Evolutionary conservation across 805 yeast species (phyloP), one percentile per base, ranked within the genome.

Genomic region (Wilhelminamyces savonicus): DNA sequence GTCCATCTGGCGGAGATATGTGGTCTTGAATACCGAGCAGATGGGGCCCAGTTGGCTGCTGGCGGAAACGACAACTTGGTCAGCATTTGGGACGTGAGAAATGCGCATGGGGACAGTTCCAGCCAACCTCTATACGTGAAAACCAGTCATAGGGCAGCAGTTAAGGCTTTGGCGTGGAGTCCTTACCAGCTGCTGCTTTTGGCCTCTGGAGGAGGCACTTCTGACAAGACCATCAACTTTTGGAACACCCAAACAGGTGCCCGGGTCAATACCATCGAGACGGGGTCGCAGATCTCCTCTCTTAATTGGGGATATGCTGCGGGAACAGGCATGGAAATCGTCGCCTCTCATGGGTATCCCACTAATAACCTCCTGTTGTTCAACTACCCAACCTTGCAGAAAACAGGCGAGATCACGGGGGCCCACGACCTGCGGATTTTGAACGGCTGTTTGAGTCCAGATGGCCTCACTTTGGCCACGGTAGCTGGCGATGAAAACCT

Each of bases 161-260:
- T 90, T 4, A 92, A 92, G 57, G 97, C 97, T 2, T 55, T 92
- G 28, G 78, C 90, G 7, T 90, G 97, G 96, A 82, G 94, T 50
- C 97, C 97, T 2, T 81, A 81, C 52, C 90, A 85, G 44, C 62
- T 62, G 18, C 80, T 82, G 36, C 57, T 88, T 31, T 66, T 90
- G 30, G 97, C 97, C n/a, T 82, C 96, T 3, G 98, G 97, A 5
- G 98, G 98, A 30, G 98, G 98, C 11, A 81, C 94, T 9, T 73
- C 83, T 19, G 97, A 92, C 57, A 81, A 78, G 50, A 74, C 79
- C 27, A 83, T 90, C 35, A 90, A 90, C 57, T 85, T 92, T 58
- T 92, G 97, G 97, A 92, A 92, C 56, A 76, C 96, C 3, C 74
- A 84, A 13, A 84, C 94, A 0, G 98, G 97, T 2, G 76, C 88